Conservation (phyloP, 306 rosid genomes). For the Boehmeria nivea region DNA sequence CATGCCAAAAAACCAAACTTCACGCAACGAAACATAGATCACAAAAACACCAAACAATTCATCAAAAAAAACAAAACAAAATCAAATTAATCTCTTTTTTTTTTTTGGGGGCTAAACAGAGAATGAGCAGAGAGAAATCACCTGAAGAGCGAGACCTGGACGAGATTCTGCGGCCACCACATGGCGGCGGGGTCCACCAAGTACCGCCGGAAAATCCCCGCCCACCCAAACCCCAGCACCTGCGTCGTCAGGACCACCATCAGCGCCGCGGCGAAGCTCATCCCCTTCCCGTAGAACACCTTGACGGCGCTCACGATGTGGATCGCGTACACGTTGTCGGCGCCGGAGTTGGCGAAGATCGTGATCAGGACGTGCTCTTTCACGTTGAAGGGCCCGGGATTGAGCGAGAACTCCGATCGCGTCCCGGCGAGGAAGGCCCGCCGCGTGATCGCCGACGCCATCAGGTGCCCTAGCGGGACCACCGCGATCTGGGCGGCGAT, state of each 20-base stretch:
- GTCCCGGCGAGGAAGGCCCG: constrained; percentile 34
- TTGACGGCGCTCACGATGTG: constrained; percentile 37
- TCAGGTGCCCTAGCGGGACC: constrained; percentile 38
- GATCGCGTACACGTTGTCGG: constrained; percentile 35
- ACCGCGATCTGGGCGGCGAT: constrained; percentile 48
- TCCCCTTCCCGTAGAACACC: constrained; percentile 34
- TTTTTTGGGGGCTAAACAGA: not conserved
- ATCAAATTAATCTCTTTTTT: not conserved
- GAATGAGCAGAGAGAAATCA: constrained; percentile 8
- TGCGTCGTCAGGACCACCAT: constrained; percentile 43
- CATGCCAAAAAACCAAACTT: no score
- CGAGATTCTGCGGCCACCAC: constrained; percentile 95
- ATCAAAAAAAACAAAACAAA: not conserved
- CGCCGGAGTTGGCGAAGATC: constrained; percentile 48
- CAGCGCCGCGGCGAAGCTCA: constrained; percentile 30
- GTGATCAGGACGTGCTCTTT: constrained; percentile 51
- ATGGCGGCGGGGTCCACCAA: constrained; percentile 80
- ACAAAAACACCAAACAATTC: no score
- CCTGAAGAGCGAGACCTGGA: constrained; percentile 85
- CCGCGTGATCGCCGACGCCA: constrained; percentile 31
- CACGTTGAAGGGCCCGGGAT: constrained; percentile 41
- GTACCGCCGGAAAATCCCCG: constrained; percentile 64
- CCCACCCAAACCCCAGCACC: constrained; percentile 82
- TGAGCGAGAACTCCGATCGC: constrained; percentile 34
- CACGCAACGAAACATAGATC: no score